These are phyloP conservation scores for Martensiomyces pterosporus DNA, from an alignment of 192 early-diverging fungal species.

Conservation along the genomic window DNA sequence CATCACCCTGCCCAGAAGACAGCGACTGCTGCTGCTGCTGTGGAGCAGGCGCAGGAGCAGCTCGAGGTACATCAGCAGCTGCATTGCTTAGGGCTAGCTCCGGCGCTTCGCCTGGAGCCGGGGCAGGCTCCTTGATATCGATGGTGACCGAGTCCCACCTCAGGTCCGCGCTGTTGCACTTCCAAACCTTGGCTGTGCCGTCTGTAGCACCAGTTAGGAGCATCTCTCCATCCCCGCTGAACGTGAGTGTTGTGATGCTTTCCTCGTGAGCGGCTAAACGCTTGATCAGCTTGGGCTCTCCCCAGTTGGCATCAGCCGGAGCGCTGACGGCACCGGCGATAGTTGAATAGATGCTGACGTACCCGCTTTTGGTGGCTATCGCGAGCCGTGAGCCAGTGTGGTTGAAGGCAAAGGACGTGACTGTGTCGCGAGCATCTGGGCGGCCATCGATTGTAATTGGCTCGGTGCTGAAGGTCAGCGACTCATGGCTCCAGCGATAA, in stretches of 20 bases:
- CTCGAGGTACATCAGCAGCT: neutral
- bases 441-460: slow-evolving; percentile 56
- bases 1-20: too few species aligned
- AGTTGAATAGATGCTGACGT: slow-evolving; percentile 72
- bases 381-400: slow-evolving; percentile 74
- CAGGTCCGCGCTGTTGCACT: slow-evolving; percentile 45
- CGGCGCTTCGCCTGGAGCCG: slow-evolving; percentile 8
- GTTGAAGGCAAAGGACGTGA: slow-evolving; percentile 68
- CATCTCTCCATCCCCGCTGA: slow-evolving; percentile 63
- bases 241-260: slow-evolving; percentile 70
- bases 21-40: neutral
- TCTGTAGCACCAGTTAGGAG: slow-evolving; percentile 73
- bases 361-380: slow-evolving; percentile 71
- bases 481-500: slow-evolving; percentile 65
- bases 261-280: slow-evolving; percentile 68
- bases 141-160: slow-evolving; percentile 57
- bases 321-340: slow-evolving; percentile 40
- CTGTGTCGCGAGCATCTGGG: slow-evolving; percentile 48
- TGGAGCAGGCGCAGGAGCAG: too few species aligned
- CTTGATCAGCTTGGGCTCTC: slow-evolving; percentile 52
- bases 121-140: slow-evolving; percentile 38
- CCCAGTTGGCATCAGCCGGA: slow-evolving; percentile 7
- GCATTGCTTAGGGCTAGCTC: slow-evolving; percentile 2
- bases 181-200: slow-evolving; percentile 76
- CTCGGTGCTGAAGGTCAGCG: slow-evolving; percentile 51